phyloP scores from a whole-genome alignment of 2,329 filamentous ascomycete species.

The Trichoderma endophyticum region DNA sequence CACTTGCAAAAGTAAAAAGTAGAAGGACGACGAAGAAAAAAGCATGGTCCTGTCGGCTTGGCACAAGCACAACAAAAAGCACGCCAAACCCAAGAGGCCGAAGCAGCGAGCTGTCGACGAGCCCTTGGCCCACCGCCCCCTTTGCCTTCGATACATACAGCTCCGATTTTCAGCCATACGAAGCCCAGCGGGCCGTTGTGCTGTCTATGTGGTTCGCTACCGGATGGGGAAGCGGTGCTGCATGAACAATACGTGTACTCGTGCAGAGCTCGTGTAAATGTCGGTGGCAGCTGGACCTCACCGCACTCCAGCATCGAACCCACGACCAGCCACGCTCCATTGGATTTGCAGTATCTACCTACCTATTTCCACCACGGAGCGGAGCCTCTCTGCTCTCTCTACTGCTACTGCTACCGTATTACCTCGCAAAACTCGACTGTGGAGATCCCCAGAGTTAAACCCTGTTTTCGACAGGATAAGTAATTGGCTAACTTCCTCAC shows the following conservation, averaged over 20 bases:
- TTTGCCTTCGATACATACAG: neutral
- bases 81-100: neutral
- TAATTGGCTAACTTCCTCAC: too few relatives aligned
- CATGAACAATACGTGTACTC: neutral
- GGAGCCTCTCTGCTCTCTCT: neutral
- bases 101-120: neutral
- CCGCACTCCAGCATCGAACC: neutral
- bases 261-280: neutral
- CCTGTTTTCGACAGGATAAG: too few relatives aligned
- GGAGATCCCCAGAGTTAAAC: too few relatives aligned
- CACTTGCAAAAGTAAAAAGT: neutral
- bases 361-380: conserved; percentile 9
- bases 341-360: neutral
- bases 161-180: neutral
- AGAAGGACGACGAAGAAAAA: neutral
- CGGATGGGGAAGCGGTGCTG: neutral
- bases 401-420: neutral
- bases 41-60: neutral
- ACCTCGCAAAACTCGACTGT: too few relatives aligned
- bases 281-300: conserved; percentile 2
- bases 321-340: neutral
- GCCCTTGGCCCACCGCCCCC: neutral
- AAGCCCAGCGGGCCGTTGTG: neutral
- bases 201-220: neutral
- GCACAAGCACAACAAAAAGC: neutral